Percentiles rank a stretch among this genome's conserved stretches.
Conservation (phyloP, 257 asterid genomes). For the Scutellaria barbata region DNA sequence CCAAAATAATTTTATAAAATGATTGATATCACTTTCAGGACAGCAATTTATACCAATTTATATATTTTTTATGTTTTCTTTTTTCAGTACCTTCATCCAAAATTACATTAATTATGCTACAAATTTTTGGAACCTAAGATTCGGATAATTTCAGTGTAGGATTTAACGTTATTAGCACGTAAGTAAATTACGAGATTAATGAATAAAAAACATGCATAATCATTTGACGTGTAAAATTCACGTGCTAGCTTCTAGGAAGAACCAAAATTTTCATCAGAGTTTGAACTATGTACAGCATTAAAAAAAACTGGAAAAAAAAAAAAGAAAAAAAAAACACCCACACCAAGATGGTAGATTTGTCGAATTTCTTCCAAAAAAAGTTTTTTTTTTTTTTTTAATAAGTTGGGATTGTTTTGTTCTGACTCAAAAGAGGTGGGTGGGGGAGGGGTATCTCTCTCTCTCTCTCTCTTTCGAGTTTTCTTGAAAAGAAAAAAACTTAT, state of each 20-base stretch:
- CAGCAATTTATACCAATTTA: conserved; percentile 29
- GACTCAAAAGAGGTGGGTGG: background rate
- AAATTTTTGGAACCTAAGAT: background rate
- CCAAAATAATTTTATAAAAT: background rate
- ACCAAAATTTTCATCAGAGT: conserved; percentile 47
- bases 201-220: conserved; percentile 24
- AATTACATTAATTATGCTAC: background rate
- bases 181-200: background rate
- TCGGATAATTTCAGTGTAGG: background rate
- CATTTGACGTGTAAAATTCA: conserved; percentile 35
- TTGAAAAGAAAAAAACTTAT: conserved; percentile 18
- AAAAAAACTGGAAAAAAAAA: conserved; percentile 18
- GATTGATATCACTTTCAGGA: conserved; percentile 37
- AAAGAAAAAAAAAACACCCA: conserved; percentile 24
- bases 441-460: too few species aligned
- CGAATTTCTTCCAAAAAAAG: conserved; percentile 42
- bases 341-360: conserved; percentile 37
- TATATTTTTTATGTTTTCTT: background rate
- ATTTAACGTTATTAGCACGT: background rate
- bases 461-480: too few species aligned
- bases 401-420: conserved; percentile 28
- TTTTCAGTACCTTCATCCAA: conserved; percentile 32
- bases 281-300: conserved; percentile 39
- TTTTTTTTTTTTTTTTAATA: background rate
- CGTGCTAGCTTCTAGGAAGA: conserved; percentile 49